These are phyloP conservation scores for Cajanus cajan DNA, from an alignment of 306 rosid species.

Conservation along the genomic window DNA sequence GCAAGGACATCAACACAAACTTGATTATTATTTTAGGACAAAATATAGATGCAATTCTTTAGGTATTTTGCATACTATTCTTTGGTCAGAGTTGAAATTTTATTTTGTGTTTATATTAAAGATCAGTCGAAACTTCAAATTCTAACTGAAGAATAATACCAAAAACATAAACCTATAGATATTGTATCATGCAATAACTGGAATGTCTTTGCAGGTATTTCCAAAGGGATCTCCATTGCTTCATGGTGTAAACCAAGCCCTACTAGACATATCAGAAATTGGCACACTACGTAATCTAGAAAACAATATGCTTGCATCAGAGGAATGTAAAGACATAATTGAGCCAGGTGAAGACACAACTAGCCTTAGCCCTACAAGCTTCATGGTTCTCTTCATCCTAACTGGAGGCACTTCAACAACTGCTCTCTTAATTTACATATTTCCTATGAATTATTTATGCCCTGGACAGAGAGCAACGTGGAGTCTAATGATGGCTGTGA, in stretches of 20 bases:
- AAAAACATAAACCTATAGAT: background rate
- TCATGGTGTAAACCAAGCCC: slow-evolving; percentile 31
- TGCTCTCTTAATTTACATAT: slow-evolving; percentile 36
- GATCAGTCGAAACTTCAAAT: background rate
- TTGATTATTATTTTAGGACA: background rate
- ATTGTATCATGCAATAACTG: background rate
- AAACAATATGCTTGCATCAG: slow-evolving; percentile 36
- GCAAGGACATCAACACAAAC: background rate
- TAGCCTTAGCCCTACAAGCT: slow-evolving; percentile 45
- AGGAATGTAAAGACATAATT: slow-evolving; percentile 28
- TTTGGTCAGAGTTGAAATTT: background rate
- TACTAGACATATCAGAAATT: slow-evolving; percentile 38
- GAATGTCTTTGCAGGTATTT: slow-evolving; percentile 36
- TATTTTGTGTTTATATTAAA: background rate
- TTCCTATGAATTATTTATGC: background rate
- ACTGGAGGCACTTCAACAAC: slow-evolving; percentile 49
- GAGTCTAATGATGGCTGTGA: slow-evolving; percentile 27
- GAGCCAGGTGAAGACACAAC: background rate
- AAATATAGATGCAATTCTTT: background rate
- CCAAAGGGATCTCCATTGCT: slow-evolving; percentile 45
- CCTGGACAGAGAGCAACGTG: slow-evolving; percentile 23
- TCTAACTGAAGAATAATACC: background rate
- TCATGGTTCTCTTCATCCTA: slow-evolving; percentile 37
- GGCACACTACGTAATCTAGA: slow-evolving; percentile 41
- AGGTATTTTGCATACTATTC: background rate